Conservation (phyloP, 2,329 filamentous ascomycete species). For the Hypoxylon sp. region DNA sequence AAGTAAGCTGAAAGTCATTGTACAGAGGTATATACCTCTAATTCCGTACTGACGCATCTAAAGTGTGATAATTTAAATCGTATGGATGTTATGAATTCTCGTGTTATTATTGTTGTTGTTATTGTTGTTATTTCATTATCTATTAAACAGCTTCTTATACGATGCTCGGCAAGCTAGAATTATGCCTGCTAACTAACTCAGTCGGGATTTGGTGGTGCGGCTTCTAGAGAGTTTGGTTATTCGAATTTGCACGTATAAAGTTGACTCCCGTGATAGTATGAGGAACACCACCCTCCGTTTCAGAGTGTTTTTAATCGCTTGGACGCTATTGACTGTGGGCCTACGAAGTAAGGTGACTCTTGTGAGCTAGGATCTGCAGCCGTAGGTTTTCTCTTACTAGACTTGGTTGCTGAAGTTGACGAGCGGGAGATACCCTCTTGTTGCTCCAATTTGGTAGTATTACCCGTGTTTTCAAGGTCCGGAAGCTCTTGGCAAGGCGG, state of each 20-base stretch:
- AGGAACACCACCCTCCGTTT: neutral
- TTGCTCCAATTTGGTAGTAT: neutral
- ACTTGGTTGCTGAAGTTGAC: neutral
- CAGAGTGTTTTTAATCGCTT: constrained; percentile 22
- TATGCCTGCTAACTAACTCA: neutral
- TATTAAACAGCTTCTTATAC: neutral
- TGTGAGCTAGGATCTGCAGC: neutral
- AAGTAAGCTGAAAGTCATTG: constrained; percentile 6
- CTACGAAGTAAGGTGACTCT: constrained; percentile 29
- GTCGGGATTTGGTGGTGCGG: neutral
- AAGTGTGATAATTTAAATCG: neutral
- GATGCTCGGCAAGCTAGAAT: neutral
- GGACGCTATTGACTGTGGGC: neutral
- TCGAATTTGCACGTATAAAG: neutral
- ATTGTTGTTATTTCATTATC: neutral
- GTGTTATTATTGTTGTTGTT: neutral
- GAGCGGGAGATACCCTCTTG: neutral
- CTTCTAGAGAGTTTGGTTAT: neutral
- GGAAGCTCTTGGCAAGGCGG: constrained; percentile 49
- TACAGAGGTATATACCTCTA: neutral
- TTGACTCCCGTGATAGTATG: neutral
- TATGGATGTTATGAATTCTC: neutral
- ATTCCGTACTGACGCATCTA: neutral
- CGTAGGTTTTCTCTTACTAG: constrained; percentile 8
- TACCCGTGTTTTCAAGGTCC: constrained; percentile 8